These are phyloP conservation scores for Penicillium dipodomyicola DNA, from an alignment of 495 filamentous ascomycete species.

Conservation along the genomic window DNA sequence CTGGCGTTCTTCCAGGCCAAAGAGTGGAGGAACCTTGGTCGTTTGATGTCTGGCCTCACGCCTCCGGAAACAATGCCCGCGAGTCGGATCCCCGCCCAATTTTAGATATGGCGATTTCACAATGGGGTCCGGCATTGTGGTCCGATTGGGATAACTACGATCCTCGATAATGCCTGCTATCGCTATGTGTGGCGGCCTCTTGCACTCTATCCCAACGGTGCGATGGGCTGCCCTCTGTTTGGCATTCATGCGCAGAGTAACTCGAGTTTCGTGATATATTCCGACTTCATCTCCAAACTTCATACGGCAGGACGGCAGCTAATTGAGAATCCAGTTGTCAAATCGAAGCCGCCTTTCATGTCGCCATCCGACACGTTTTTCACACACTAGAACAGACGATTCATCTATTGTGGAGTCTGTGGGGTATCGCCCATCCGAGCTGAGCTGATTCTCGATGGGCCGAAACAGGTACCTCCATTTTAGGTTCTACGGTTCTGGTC, in stretches of 20 bases:
- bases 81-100: conserved; percentile 15
- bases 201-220: background rate
- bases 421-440: background rate
- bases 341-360: background rate
- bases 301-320: background rate
- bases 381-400: background rate
- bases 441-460: conserved; percentile 3
- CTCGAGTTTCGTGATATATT: background rate
- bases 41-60: background rate
- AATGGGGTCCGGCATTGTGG: background rate
- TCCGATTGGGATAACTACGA: background rate
- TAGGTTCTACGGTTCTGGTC: background rate
- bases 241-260: background rate
- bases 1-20: background rate
- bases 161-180: background rate
- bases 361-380: background rate
- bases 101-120: conserved; percentile 4
- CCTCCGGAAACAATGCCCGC: conserved; percentile 23
- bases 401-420: background rate
- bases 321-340: background rate
- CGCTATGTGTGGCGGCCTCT: background rate
- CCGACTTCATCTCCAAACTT: background rate
- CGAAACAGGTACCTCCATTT: conserved; percentile 3
- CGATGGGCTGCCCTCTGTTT: background rate
- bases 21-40: conserved; percentile 4